Conservation (phyloP, 2,329 filamentous ascomycete genomes). For the Pyrenochaeta sp. region DNA sequence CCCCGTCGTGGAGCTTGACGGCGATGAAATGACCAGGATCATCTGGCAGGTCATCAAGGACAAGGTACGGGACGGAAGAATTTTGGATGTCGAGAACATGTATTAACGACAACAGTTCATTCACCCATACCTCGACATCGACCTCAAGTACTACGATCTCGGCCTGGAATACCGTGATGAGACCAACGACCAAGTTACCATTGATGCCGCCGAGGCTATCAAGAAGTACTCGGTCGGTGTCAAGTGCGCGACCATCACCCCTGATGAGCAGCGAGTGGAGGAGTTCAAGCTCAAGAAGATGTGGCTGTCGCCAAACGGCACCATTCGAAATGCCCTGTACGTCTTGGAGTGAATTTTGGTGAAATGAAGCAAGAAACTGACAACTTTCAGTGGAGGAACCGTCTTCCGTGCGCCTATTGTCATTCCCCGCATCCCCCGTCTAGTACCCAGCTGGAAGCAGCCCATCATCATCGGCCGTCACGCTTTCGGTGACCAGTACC, state of each 20-base stretch:
- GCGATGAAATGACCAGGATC: conserved; percentile 94
- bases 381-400: conserved; percentile 73
- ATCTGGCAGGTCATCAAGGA: conserved; percentile 99
- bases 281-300: conserved; percentile 99
- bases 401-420: conserved; percentile 99
- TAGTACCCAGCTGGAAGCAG: conserved; percentile 97
- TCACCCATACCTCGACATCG: conserved; percentile 92
- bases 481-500: conserved; percentile 98
- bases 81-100: background rate
- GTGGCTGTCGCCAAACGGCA: conserved; percentile 99
- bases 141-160: conserved; percentile 97
- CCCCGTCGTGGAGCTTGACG: conserved; percentile 96
- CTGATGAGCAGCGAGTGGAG: conserved; percentile 93
- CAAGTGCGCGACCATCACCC: conserved; percentile 99
- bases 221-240: conserved; percentile 99
- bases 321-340: conserved; percentile 70
- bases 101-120: conserved; percentile 70
- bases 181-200: conserved; percentile 94
- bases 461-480: conserved; percentile 99
- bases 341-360: conserved; percentile 17
- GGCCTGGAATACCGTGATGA: conserved; percentile 93
- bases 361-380: conserved; percentile 20
- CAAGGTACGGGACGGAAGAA: conserved; percentile 69
- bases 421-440: conserved; percentile 88
- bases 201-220: conserved; percentile 95